Evolutionary conservation across 345 rosid species (phyloP).

Genomic region (Chamaenerion angustifolium): DNA sequence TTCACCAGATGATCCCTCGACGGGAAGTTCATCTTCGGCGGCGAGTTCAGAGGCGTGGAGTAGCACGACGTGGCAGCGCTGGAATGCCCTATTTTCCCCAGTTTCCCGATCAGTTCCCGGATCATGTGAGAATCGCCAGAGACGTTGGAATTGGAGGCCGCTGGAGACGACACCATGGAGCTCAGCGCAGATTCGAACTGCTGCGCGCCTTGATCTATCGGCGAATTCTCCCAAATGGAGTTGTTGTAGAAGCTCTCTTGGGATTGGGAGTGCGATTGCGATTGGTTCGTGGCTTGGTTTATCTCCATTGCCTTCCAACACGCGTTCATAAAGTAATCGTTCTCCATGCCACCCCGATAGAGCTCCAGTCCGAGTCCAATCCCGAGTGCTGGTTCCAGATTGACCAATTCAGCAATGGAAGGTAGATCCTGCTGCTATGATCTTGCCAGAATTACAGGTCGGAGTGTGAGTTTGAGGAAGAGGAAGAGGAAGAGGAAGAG

Average conservation of each 20-base stretch:
- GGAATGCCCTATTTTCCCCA: slow-evolving; percentile 35
- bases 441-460: too few relatives aligned
- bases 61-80: slow-evolving; percentile 34
- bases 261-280: too few relatives aligned
- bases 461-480: too few relatives aligned
- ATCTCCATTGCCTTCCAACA: slow-evolving; percentile 3
- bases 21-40: slow-evolving; percentile 11
- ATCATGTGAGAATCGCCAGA: slow-evolving; percentile 37
- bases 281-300: slow-evolving; percentile 11
- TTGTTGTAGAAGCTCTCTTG: slow-evolving; percentile 13
- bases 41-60: slow-evolving; percentile 31
- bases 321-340: slow-evolving; percentile 2
- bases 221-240: slow-evolving; percentile 8
- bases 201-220: too few relatives aligned
- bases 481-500: too few relatives aligned
- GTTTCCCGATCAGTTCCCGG: slow-evolving; percentile 54
- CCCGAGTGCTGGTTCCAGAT: too few relatives aligned
- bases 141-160: slow-evolving; percentile 38
- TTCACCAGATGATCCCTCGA: slow-evolving; percentile 6
- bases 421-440: too few relatives aligned
- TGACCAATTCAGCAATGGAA: too few relatives aligned
- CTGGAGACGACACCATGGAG: slow-evolving; percentile 69
- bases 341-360: slow-evolving; percentile 5
- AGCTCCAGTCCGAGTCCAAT: too few relatives aligned
- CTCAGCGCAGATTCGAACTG: slow-evolving; percentile 57